phyloP scores from a whole-genome alignment of 345 rosid species.

The Gossypium longicalyx region DNA sequence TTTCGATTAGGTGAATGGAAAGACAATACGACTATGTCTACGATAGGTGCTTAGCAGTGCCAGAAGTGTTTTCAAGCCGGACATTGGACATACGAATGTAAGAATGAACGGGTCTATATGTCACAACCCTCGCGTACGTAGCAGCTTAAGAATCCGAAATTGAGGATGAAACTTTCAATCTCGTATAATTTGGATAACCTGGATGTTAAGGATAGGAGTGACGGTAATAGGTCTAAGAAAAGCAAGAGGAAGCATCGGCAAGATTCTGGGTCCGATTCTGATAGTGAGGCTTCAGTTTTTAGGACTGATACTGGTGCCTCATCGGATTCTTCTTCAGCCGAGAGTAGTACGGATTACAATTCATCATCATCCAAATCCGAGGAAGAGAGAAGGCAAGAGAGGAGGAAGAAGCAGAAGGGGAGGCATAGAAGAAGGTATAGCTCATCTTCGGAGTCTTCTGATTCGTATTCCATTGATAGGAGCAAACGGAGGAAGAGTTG shows the following conservation, averaged over 20 bases:
- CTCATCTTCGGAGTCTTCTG: conserved; percentile 77
- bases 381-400: conserved; percentile 57
- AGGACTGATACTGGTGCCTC: conserved; percentile 67
- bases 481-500: conserved; percentile 56
- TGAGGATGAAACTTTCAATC: conserved; percentile 53
- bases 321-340: conserved; percentile 58
- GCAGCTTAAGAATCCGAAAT: conserved; percentile 83
- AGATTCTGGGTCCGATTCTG: conserved; percentile 58
- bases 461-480: conserved; percentile 64
- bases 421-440: conserved; percentile 44
- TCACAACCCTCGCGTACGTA: conserved; percentile 90
- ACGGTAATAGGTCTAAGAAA: conserved; percentile 52
- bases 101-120: conserved; percentile 87
- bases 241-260: conserved; percentile 80
- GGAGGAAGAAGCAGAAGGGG: conserved; percentile 58
- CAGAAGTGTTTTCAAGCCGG: conserved; percentile 92
- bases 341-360: conserved; percentile 57
- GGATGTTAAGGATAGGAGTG: conserved; percentile 36
- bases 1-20: conserved; percentile 92
- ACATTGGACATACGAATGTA: conserved; percentile 94
- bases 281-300: conserved; percentile 88
- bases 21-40: conserved; percentile 53
- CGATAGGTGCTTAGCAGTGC: conserved; percentile 64
- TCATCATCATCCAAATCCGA: conserved; percentile 70
- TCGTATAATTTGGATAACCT: conserved; percentile 57